Evolutionary conservation across 2,329 filamentous ascomycete species (phyloP).

Genomic region (Fusarium guadeloupense): DNA sequence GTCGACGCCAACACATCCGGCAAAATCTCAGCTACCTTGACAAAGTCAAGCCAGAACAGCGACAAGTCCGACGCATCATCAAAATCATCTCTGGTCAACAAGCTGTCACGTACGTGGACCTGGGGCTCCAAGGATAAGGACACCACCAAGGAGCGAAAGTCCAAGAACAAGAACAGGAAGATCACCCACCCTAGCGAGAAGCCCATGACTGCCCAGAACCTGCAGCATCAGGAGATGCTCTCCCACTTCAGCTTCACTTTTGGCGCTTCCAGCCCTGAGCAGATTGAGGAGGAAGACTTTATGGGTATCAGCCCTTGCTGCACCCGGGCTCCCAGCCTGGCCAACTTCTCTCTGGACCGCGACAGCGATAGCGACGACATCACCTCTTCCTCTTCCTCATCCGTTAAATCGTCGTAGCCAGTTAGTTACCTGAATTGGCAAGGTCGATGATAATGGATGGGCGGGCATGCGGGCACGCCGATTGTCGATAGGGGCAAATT

Average conservation of each 20-base stretch:
- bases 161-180: constrained; percentile 43
- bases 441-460: constrained; percentile 32
- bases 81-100: constrained; percentile 45
- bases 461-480: constrained; percentile 29
- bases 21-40: constrained; percentile 41
- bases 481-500: constrained; percentile 21
- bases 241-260: constrained; percentile 58
- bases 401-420: constrained; percentile 31
- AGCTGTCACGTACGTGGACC: constrained; percentile 46
- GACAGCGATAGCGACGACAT: constrained; percentile 38
- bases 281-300: constrained; percentile 48
- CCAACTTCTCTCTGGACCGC: constrained; percentile 38
- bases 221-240: constrained; percentile 58
- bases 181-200: constrained; percentile 55
- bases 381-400: constrained; percentile 34
- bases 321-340: constrained; percentile 52
- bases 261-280: constrained; percentile 49
- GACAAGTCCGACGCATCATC: constrained; percentile 42
- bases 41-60: constrained; percentile 44
- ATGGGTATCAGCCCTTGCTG: constrained; percentile 56
- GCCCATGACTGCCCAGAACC: constrained; percentile 56
- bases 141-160: constrained; percentile 43
- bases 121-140: constrained; percentile 46
- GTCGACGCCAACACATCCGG: constrained; percentile 46
- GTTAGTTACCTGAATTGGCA: constrained; percentile 36